A percentile compares a stretch with the other conserved stretches of the same genome.
phyloP scores from a whole-genome alignment of 2,329 filamentous ascomycete genomes.

The Cercospora berteroae region DNA sequence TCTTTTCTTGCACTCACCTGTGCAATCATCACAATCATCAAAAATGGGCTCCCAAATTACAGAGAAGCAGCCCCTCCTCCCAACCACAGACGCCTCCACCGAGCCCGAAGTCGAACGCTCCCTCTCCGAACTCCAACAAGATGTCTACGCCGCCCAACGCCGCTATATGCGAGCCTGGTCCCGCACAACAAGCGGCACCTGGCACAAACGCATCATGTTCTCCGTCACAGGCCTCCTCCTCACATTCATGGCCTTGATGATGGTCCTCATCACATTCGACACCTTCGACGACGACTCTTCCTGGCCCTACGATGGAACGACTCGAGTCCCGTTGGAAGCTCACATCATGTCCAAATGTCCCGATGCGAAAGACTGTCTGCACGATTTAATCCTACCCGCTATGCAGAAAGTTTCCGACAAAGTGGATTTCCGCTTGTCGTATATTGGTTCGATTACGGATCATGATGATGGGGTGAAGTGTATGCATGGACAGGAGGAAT shows the following conservation, averaged over 20 bases:
- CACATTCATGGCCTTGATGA: constrained; percentile 30
- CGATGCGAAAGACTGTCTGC: constrained; percentile 80
- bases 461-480: constrained; percentile 81
- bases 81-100: neutral
- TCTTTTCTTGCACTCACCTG: neutral
- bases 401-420: constrained; percentile 81
- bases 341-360: constrained; percentile 96
- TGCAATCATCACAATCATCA: neutral
- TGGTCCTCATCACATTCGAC: constrained; percentile 29
- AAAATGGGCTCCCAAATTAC: constrained; percentile 20
- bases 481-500: constrained; percentile 86
- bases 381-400: constrained; percentile 74
- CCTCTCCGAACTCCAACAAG: constrained; percentile 33
- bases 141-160: constrained; percentile 35
- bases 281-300: constrained; percentile 30
- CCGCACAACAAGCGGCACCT: constrained; percentile 33
- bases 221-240: constrained; percentile 31
- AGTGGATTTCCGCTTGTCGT: constrained; percentile 87
- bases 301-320: constrained; percentile 23
- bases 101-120: constrained; percentile 23
- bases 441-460: constrained; percentile 76
- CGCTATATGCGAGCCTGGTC: constrained; percentile 38
- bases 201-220: constrained; percentile 36
- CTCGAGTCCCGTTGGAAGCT: constrained; percentile 74
- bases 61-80: constrained; percentile 34